Base-by-base conservation (phyloP, 768 basidiomycete species). In the Termitomyces sp. region DNA sequence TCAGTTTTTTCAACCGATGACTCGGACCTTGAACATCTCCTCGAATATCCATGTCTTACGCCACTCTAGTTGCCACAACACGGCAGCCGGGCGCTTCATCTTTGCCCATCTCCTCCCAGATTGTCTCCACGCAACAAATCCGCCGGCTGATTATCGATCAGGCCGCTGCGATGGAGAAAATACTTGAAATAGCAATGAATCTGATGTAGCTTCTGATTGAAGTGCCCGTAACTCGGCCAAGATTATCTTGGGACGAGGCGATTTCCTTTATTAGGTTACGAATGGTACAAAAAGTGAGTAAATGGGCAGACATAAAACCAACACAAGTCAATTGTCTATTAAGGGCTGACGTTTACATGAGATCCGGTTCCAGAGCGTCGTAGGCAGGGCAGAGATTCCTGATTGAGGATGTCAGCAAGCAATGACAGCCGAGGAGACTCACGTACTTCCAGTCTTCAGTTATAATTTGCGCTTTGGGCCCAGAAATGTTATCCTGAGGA, bases 391-490 rank as follows among this genome's bases (percentile, higher is more conserved):
- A 50, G 24, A 50, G 49, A 6, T 12, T 24, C 34, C 49, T 50
- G 4, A 37, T 50, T 26, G 3, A 8, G 6, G n/a, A 36, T 36
- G 32, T 50, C 49, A 37, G 34, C 22, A 26, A 37, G 34, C 34
- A 18, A 18, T 37, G 14, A 13, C 31, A 34, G 16, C 36, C 5
- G 24, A 50, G 22, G 12, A 65, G 49, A 65, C 69, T n/a, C 12
- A 69, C 64, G 9, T 60, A 59, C 36, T 60, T 62, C 69, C 71
- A 72, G 27, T 71, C 68, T 16, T 68, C 63, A 18, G 65, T 59
- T 8, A 52, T 61, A 26, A 71, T 71, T 53, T 71, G 71, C 8
- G 68, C 63, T 37, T 72, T 69, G 0, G 64, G 63, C 2, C 71
- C 71, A 0, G 56, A 46, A 37, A 67, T 64, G 51, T 70, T 69